Evolutionary conservation across 441 rosid genomes (phyloP).

Genomic region (Biscutella laevigata): DNA sequence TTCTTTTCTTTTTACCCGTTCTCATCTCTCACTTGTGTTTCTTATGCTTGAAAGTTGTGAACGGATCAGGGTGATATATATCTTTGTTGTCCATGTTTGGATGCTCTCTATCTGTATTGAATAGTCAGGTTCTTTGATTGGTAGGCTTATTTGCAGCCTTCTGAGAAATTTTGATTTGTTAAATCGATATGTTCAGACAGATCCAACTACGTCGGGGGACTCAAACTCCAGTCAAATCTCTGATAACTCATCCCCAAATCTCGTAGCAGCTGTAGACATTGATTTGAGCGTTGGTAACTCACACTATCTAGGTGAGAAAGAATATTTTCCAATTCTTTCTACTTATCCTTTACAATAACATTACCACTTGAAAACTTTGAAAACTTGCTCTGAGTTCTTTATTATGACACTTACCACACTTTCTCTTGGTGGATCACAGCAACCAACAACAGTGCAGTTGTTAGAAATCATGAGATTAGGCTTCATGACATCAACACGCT

Average conservation of each 20-base stretch:
- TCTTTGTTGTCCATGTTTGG: no score
- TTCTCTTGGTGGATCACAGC: conserved; percentile 35
- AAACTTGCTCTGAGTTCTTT: no score
- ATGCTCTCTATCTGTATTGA: no score
- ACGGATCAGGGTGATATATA: conserved; percentile 4
- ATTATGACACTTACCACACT: conserved; percentile 8
- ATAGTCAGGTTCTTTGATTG: no score
- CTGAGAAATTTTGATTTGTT: conserved; percentile 21
- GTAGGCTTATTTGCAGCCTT: background rate
- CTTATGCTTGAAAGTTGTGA: conserved; percentile 8
- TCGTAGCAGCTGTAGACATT: conserved; percentile 54
- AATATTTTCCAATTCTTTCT: no score
- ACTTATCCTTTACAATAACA: no score
- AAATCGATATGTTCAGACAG: conserved; percentile 53
- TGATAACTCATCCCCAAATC: conserved; percentile 51
- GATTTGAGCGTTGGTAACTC: conserved; percentile 56
- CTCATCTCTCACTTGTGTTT: background rate
- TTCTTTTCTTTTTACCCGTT: conserved; percentile 30
- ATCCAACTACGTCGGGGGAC: conserved; percentile 75
- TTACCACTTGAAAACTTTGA: no score
- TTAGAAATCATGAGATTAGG: conserved; percentile 57
- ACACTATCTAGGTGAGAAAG: conserved; percentile 29
- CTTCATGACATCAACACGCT: conserved; percentile 92
- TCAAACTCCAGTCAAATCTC: conserved; percentile 77
- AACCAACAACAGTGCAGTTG: conserved; percentile 33